Conservation (phyloP, 2,329 filamentous ascomycete genomes). For the Pyricularia pennisetigena region DNA sequence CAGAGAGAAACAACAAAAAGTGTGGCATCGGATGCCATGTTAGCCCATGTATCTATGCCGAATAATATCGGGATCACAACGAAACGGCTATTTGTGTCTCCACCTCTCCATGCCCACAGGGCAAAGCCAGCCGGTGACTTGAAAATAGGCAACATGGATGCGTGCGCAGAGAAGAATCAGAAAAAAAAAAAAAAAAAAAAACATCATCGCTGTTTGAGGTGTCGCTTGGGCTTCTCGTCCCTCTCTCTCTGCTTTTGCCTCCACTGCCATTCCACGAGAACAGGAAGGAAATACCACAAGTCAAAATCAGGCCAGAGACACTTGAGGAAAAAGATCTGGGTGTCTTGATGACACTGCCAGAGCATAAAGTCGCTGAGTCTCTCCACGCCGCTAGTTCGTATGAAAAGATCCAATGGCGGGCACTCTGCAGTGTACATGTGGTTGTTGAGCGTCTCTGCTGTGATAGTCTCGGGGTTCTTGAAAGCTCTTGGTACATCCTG, state of each 20-base stretch:
- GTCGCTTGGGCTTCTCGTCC: constrained; percentile 31
- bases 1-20: not conserved
- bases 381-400: constrained; percentile 88
- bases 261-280: constrained; percentile 84
- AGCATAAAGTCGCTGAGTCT: constrained; percentile 96
- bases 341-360: constrained; percentile 92
- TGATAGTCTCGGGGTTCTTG: constrained; percentile 79
- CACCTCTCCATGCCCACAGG: not conserved
- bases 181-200: not conserved
- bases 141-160: not conserved
- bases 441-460: constrained; percentile 66
- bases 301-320: constrained; percentile 96
- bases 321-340: constrained; percentile 84
- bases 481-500: constrained; percentile 40
- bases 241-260: constrained; percentile 46
- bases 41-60: not conserved
- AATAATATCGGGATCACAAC: not conserved
- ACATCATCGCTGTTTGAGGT: constrained; percentile 20
- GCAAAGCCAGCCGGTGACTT: not conserved
- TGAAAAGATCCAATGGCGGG: constrained; percentile 81
- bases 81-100: not conserved
- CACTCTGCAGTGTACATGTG: constrained; percentile 83
- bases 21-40: not conserved
- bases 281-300: constrained; percentile 84
- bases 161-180: not conserved